Conservation (phyloP, 768 basidiomycete species). For the Leccinum variicolor region DNA sequence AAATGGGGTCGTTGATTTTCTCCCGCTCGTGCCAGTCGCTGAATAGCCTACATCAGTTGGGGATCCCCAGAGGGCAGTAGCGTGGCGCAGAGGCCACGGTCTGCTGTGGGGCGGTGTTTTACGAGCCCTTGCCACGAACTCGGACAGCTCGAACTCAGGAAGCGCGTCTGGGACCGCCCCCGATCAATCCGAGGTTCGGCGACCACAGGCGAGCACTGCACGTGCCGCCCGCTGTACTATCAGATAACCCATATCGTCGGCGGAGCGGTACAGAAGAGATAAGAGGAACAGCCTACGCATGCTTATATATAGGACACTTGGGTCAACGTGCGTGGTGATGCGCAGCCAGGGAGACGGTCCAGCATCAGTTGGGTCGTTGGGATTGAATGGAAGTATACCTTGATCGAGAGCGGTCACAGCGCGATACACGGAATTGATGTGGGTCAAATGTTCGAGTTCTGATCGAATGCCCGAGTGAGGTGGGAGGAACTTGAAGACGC, state of each 20-base stretch:
- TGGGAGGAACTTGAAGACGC: constrained; percentile 2
- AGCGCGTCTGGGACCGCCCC: constrained; percentile 20
- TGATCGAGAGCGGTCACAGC: constrained; percentile 12
- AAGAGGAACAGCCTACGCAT: constrained; percentile 4
- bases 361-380: not conserved
- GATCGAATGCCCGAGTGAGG: not conserved
- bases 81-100: constrained; percentile 9
- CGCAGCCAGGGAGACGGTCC: constrained; percentile 18
- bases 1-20: not conserved
- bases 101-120: constrained; percentile 22
- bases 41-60: constrained; percentile 11
- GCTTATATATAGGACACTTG: constrained; percentile 3
- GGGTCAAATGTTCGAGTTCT: constrained; percentile 13
- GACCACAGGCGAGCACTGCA: constrained; percentile 29
- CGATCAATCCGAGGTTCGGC: constrained; percentile 24
- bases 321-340: constrained; percentile 16
- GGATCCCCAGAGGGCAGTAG: constrained; percentile 7
- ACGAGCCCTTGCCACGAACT: constrained; percentile 18
- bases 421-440: constrained; percentile 23
- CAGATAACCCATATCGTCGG: constrained; percentile 14
- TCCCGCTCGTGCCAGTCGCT: constrained; percentile 10
- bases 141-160: constrained; percentile 13
- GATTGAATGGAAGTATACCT: constrained; percentile 14
- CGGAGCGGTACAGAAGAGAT: constrained; percentile 7
- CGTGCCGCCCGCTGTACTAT: constrained; percentile 2